Evolutionary conservation across 2,329 filamentous ascomycete genomes (phyloP).

Genomic region (Onygena corvina): DNA sequence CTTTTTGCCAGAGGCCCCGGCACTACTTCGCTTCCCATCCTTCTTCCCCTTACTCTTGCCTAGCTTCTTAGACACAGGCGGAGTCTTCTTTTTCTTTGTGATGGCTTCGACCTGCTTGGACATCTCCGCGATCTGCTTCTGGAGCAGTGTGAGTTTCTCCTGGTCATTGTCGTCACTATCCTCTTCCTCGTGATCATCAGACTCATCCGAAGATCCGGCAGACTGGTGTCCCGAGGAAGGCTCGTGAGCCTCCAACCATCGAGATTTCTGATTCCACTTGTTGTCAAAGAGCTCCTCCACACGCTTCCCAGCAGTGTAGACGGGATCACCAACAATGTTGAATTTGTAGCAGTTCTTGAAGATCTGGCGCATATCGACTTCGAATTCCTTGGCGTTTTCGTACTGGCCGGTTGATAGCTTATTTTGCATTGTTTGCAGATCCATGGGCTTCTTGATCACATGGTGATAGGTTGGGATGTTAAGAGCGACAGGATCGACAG

Average conservation of each 20-base stretch:
- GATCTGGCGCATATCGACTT: slow-evolving; percentile 69
- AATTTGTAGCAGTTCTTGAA: slow-evolving; percentile 86
- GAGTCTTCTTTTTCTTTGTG: slow-evolving; percentile 49
- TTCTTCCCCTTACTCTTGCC: slow-evolving; percentile 36
- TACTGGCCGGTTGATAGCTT: slow-evolving; percentile 74
- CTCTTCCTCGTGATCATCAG: slow-evolving; percentile 58
- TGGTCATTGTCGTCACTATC: slow-evolving; percentile 52
- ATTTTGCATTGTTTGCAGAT: slow-evolving; percentile 65
- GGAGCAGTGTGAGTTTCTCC: slow-evolving; percentile 51
- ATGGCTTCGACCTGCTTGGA: slow-evolving; percentile 51
- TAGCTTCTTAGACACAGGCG: slow-evolving; percentile 42
- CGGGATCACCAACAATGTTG: slow-evolving; percentile 67
- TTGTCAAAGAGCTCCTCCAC: slow-evolving; percentile 63
- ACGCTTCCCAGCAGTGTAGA: slow-evolving; percentile 58
- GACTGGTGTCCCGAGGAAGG: slow-evolving; percentile 53
- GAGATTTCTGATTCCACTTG: slow-evolving; percentile 65
- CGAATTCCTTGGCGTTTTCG: slow-evolving; percentile 69
- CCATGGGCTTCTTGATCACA: slow-evolving; percentile 95
- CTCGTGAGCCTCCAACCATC: slow-evolving; percentile 67
- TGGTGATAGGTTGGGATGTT: slow-evolving; percentile 90
- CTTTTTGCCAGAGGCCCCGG: slow-evolving; percentile 43
- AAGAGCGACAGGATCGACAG: slow-evolving; percentile 86
- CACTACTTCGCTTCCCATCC: slow-evolving; percentile 30
- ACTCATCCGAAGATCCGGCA: slow-evolving; percentile 54
- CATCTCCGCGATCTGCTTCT: slow-evolving; percentile 62